A percentile compares a stretch with the other conserved stretches of the same genome.
phyloP scores from a whole-genome alignment of 2,329 filamentous ascomycete genomes.

The Aspergillus nomiae region DNA sequence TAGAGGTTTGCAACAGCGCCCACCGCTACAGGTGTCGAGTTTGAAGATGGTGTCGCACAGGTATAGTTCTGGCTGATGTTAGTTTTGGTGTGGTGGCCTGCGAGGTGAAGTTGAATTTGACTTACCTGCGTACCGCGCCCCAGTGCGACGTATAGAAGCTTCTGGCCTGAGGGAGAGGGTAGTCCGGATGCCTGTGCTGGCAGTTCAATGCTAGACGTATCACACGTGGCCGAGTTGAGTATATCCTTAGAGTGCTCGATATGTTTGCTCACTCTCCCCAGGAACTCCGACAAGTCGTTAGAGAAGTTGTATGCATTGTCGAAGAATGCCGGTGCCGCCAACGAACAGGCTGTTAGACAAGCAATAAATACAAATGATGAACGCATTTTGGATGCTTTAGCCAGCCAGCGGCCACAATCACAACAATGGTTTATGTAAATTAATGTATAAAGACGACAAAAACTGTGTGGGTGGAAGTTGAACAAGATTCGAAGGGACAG shows the following conservation, averaged over 20 bases:
- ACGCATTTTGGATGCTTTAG: conserved; percentile 21
- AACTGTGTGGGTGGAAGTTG: background rate
- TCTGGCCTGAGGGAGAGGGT: conserved; percentile 61
- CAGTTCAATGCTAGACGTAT: conserved; percentile 36
- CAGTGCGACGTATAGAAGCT: conserved; percentile 75
- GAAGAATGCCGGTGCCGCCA: conserved; percentile 39
- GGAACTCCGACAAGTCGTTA: conserved; percentile 43
- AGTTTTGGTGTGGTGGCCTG: background rate
- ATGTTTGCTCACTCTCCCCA: conserved; percentile 41
- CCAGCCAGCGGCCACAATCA: background rate
- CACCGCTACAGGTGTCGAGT: conserved; percentile 62
- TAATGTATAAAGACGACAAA: background rate
- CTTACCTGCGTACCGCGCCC: conserved; percentile 72
- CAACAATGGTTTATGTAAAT: background rate
- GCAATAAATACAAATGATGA: conserved; percentile 28
- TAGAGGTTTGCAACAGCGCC: conserved; percentile 84
- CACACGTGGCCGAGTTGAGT: conserved; percentile 29
- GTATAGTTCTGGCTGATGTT: conserved; percentile 78
- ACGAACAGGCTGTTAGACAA: conserved; percentile 34
- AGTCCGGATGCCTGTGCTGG: conserved; percentile 60
- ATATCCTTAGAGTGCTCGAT: conserved; percentile 33
- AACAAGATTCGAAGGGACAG: background rate
- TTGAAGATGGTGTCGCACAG: conserved; percentile 65
- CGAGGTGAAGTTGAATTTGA: background rate
- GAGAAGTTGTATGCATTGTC: conserved; percentile 41